Evolutionary conservation across 768 basidiomycete genomes (phyloP), one percentile per base, ranked within the genome.

Genomic region (Tulasnella sp.): DNA sequence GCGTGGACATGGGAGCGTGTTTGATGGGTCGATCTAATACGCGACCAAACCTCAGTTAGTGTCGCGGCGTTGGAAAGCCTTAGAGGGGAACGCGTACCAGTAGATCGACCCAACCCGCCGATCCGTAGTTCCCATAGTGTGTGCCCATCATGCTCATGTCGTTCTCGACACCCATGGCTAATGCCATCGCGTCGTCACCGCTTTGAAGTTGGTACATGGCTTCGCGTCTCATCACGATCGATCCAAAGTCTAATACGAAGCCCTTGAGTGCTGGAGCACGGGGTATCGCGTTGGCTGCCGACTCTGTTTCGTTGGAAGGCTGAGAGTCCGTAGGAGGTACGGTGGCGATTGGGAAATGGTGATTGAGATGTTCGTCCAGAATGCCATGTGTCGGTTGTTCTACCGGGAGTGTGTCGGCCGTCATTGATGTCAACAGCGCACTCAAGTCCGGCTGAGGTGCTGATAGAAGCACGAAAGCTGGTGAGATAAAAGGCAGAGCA

Each of bases 361-460:
- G 42, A 32, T 57, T 23, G 17, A 57, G 55, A 34, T 57, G 42
- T n/a, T 57, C 27, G 12, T 48, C 29, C 15, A 43, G 41, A 1
- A 52, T 35, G 45, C 45, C 45, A 8, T 48, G 45, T 6, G 45
- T 48, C 7, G 45, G 27, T 29, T 48, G n/a, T n/a, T n/a, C n/a
- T n/a, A n/a, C 45, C 19, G 45, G 45, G 6, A 48, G 45, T 6
- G 45, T 12, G 37, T 52, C 50, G 0, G 1, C 37, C 5, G 50
- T 29, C 37, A 39, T 19, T 12, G 37, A 19, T 19, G 64, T 68
- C 17, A 52, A 62, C 55, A 63, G 60, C 14, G 45, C 25, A n/a
- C 57, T 34, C 82, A 73, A n/a, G 75, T 68, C 63, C 81, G 82
- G 1, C 73, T 76, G 23, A 81, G 79, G 3, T 77, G 72, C 31